These are phyloP conservation scores for Aspergillus sp. DNA, from an alignment of 2,329 filamentous ascomycete genomes.

Conservation along the genomic window DNA sequence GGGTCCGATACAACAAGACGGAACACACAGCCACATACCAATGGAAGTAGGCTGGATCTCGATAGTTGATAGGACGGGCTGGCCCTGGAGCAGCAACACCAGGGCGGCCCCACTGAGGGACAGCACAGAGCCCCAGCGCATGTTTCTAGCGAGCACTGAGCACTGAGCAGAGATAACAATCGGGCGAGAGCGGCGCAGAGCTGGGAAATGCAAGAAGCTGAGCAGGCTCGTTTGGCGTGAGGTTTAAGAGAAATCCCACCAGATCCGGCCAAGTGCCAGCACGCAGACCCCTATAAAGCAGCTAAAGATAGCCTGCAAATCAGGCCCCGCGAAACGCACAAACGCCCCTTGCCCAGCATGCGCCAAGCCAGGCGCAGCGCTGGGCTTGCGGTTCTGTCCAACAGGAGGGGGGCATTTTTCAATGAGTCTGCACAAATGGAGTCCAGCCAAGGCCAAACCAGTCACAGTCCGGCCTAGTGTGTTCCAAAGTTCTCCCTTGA, in stretches of 20 bases:
- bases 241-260: constrained; percentile 3
- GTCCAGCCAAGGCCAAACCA: not conserved
- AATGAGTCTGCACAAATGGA: not conserved
- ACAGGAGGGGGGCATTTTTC: not conserved
- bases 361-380: constrained; percentile 8
- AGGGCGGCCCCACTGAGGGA: constrained; percentile 11
- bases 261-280: not conserved
- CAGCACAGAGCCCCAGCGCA: constrained; percentile 9
- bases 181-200: not conserved
- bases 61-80: constrained; percentile 3
- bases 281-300: not conserved
- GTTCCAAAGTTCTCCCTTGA: not conserved
- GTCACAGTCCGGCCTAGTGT: not conserved
- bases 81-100: constrained; percentile 6
- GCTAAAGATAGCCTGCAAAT: constrained; percentile 12
- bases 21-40: constrained; percentile 1
- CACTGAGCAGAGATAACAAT: not conserved
- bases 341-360: not conserved
- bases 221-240: not conserved
- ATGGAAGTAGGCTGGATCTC: constrained; percentile 1
- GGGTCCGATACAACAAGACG: not conserved
- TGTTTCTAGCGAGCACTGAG: not conserved
- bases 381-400: not conserved
- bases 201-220: not conserved
- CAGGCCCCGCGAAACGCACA: not conserved